Conservation (phyloP, 352 stramenopile genomes). For the Phytopythium chamaehyphon region DNA sequence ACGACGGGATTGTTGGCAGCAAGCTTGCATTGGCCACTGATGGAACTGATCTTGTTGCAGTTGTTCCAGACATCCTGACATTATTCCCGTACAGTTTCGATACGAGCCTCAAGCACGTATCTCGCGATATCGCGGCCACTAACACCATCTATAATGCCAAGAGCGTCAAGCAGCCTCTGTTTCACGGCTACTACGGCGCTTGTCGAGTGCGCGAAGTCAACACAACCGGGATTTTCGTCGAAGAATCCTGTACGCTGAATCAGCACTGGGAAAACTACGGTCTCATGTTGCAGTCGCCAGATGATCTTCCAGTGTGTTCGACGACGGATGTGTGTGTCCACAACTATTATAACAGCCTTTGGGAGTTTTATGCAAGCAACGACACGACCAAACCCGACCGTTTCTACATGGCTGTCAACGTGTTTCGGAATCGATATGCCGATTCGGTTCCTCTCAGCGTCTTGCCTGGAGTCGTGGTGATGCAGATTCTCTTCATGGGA, state of each 20-base stretch:
- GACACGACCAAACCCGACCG: conserved; percentile 6
- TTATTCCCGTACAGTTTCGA: conserved; percentile 18
- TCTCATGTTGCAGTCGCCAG: conserved; percentile 12
- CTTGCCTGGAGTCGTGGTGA: background rate
- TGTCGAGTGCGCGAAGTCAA: conserved; percentile 19
- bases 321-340: background rate
- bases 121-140: conserved; percentile 13
- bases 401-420: conserved; percentile 8
- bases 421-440: conserved; percentile 3
- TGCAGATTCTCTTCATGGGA: conserved; percentile 4
- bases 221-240: conserved; percentile 19
- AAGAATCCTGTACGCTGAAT: conserved; percentile 14
- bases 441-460: conserved; percentile 3
- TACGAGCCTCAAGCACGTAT: conserved; percentile 14
- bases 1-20: conserved; percentile 10
- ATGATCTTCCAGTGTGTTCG: conserved; percentile 18
- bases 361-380: conserved; percentile 4
- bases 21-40: conserved; percentile 18
- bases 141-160: conserved; percentile 13
- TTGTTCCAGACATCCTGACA: conserved; percentile 16
- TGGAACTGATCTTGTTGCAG: conserved; percentile 12
- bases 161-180: conserved; percentile 16
- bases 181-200: conserved; percentile 17
- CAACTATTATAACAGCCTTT: conserved; percentile 11
- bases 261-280: conserved; percentile 17